Percentiles rank a stretch among this genome's conserved stretches.
Evolutionary conservation across 75 land plant species (phyloP).

Genomic region (Sequoia sempervirens): DNA sequence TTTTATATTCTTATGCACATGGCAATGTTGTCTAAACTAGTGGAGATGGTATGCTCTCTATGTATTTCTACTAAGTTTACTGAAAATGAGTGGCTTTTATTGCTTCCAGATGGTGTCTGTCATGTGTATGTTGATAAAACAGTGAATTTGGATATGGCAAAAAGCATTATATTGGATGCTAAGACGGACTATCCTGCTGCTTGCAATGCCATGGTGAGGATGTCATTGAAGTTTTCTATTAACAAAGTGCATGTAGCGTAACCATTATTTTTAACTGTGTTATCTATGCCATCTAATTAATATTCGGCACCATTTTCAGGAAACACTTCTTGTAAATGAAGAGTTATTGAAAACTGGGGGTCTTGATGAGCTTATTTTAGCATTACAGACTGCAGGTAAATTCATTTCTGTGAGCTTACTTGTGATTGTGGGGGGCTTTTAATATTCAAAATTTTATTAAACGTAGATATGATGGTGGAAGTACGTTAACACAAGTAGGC

Average conservation of each 20-base stretch:
- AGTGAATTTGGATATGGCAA: constrained; percentile 74
- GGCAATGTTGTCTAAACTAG: background rate
- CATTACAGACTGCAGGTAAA: constrained; percentile 62
- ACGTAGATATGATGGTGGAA: background rate
- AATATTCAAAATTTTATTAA: background rate
- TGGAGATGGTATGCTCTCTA: background rate
- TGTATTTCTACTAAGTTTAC: background rate
- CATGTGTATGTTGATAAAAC: constrained; percentile 96
- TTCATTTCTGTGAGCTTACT: background rate
- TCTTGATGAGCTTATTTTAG: constrained; percentile 51
- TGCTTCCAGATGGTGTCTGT: constrained; percentile 81
- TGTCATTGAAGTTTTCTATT: background rate
- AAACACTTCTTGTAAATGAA: constrained; percentile 92
- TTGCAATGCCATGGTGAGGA: constrained; percentile 92
- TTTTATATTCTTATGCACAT: background rate
- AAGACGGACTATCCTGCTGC: constrained; percentile 97
- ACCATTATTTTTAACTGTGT: background rate
- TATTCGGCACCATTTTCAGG: constrained; percentile 39
- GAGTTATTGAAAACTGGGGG: constrained; percentile 46
- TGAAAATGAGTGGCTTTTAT: background rate
- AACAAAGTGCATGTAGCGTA: background rate
- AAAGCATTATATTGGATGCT: constrained; percentile 77
- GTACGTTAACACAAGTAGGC: background rate
- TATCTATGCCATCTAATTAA: background rate
- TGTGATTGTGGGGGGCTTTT: background rate